phyloP scores from a whole-genome alignment of 1,139 yeast genomes.

The Hanseniaspora gamundiae region DNA sequence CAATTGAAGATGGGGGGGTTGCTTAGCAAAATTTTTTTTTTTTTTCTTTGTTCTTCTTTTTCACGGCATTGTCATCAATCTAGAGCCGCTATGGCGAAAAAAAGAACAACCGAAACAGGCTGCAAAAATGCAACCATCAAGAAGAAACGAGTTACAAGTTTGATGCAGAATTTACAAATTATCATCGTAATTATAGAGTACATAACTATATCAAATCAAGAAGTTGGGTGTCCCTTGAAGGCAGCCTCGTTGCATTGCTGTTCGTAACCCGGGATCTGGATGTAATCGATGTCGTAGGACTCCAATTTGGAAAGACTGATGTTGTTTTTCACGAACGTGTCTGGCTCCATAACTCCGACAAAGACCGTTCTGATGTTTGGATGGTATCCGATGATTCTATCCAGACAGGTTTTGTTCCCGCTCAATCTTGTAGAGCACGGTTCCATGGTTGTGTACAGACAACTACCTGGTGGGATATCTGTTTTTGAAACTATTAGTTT shows the following conservation, averaged over 20 bases:
- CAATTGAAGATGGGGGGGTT: too few relatives aligned
- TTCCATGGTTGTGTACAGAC: conserved; percentile 92
- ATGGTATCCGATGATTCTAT: conserved; percentile 49
- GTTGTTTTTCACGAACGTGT: conserved; percentile 71
- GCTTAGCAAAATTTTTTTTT: too few relatives aligned
- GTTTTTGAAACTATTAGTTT: conserved; percentile 43
- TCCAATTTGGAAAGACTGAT: conserved; percentile 45
- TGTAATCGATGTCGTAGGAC: conserved; percentile 51
- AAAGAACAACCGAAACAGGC: too few relatives aligned
- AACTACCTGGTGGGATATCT: conserved; percentile 63
- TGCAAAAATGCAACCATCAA: too few relatives aligned
- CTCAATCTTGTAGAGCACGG: conserved; percentile 87
- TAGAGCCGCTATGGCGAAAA: too few relatives aligned
- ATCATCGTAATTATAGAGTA: too few relatives aligned
- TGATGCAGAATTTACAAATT: too few relatives aligned
- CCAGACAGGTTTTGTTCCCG: conserved; percentile 83
- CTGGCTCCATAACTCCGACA: conserved; percentile 90
- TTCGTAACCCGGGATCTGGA: conserved; percentile 77
- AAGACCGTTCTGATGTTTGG: conserved; percentile 56
- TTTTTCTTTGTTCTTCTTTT: too few relatives aligned
- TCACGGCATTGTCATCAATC: too few relatives aligned
- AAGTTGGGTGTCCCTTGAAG: conserved; percentile 52
- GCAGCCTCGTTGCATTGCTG: conserved; percentile 66
- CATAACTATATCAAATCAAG: too few relatives aligned
- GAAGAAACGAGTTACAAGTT: too few relatives aligned